phyloP scores from a whole-genome alignment of 2,329 filamentous ascomycete genomes.

The Aspergillus thermomutatus region DNA sequence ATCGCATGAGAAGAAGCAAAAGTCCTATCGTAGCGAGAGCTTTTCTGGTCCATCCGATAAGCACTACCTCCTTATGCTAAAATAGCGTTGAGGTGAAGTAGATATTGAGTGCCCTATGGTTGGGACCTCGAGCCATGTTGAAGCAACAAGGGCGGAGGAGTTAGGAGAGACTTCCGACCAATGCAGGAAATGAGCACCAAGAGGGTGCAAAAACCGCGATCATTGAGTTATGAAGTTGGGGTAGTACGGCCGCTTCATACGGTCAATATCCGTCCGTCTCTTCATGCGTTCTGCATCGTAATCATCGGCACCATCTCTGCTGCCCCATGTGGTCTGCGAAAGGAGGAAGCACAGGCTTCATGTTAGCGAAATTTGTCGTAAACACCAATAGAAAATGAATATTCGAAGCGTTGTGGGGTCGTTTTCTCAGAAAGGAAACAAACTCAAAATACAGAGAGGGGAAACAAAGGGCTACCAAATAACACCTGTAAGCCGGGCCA shows the following conservation, averaged over 20 bases:
- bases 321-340: conserved; percentile 86
- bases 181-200: neutral
- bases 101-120: neutral
- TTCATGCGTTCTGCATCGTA: conserved; percentile 71
- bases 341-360: neutral
- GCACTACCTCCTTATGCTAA: neutral
- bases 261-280: conserved; percentile 36
- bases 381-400: neutral
- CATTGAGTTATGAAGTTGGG: conserved; percentile 30
- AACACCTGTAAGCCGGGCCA: neutral
- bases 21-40: neutral
- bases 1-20: neutral
- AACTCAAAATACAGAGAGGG: neutral
- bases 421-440: neutral
- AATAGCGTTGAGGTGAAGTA: neutral
- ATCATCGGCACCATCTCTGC: conserved; percentile 83
- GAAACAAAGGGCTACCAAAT: too few species aligned
- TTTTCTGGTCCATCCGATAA: neutral
- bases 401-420: neutral
- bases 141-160: neutral
- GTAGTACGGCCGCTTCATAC: conserved; percentile 32
- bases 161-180: neutral
- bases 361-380: conserved; percentile 1
- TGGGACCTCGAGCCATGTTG: neutral
- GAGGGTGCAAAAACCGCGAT: neutral